Conservation (phyloP, 148 eudicot species). For the Vaccinium vitisidaea region DNA sequence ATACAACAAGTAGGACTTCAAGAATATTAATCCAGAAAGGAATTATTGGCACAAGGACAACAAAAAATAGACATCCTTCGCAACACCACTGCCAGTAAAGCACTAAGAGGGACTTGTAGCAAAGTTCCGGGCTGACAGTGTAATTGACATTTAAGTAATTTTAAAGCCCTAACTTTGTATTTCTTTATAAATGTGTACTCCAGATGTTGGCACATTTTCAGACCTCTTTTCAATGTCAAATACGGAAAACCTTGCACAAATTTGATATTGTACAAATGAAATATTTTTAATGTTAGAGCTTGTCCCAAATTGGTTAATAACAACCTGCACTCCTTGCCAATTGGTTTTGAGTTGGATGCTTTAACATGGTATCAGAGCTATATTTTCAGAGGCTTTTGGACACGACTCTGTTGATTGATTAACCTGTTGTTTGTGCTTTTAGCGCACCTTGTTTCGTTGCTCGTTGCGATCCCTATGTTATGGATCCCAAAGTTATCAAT, state of each 20-base stretch:
- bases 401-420: too few species aligned
- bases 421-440: too few species aligned
- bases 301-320: too few species aligned
- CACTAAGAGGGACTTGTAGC: neutral
- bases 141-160: neutral
- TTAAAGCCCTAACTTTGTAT: neutral
- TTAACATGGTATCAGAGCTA: too few species aligned
- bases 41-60: neutral
- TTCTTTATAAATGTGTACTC: neutral
- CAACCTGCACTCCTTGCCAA: too few species aligned
- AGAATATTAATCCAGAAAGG: neutral
- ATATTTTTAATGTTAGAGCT: neutral
- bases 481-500: too few species aligned
- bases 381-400: too few species aligned
- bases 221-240: neutral
- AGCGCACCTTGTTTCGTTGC: too few species aligned
- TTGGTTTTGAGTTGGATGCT: too few species aligned
- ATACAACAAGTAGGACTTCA: neutral
- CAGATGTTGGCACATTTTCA: neutral
- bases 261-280: neutral
- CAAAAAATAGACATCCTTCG: neutral
- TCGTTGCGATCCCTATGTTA: too few species aligned
- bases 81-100: neutral
- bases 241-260: neutral
- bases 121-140: neutral